These are phyloP conservation scores for Dionaea muscipula DNA, from an alignment of 179 eudicot species.

Conservation along the genomic window DNA sequence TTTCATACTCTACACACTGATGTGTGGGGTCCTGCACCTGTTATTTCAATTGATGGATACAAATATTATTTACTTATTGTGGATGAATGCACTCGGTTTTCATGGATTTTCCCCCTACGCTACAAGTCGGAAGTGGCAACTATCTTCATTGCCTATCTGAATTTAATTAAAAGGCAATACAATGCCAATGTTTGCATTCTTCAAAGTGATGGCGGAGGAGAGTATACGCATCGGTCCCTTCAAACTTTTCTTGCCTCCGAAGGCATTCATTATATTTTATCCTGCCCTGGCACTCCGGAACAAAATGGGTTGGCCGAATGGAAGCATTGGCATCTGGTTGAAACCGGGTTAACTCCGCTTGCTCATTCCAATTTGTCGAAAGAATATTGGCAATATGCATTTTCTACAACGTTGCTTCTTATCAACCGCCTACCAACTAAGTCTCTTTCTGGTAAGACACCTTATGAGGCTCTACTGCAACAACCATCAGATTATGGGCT, in stretches of 20 bases:
- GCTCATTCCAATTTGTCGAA: not conserved
- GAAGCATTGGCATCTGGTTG: not conserved
- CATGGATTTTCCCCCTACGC: not conserved
- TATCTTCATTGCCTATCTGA: no score
- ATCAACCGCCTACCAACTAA: not conserved
- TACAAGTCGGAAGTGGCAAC: not conserved
- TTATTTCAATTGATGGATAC: not conserved
- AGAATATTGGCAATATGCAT: not conserved
- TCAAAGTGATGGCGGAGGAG: not conserved
- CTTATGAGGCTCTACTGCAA: not conserved
- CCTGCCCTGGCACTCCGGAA: not conserved
- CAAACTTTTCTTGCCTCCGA: not conserved
- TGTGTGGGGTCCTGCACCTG: no score
- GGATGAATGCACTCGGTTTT: conserved; percentile 1
- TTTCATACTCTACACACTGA: no score
- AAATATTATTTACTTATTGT: conserved; percentile 6
- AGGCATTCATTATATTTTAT: not conserved
- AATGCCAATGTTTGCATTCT: not conserved
- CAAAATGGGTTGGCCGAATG: not conserved
- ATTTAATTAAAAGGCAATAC: conserved; percentile 1
- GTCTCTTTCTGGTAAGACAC: not conserved
- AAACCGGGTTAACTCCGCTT: not conserved
- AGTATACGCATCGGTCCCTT: conserved; percentile 1
- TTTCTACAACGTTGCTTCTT: not conserved
- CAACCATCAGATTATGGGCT: not conserved